Evolutionary conservation across 176 grass and related monocot species (phyloP), one percentile per base, ranked within the genome.

Genomic region (Olyra latifolia): DNA sequence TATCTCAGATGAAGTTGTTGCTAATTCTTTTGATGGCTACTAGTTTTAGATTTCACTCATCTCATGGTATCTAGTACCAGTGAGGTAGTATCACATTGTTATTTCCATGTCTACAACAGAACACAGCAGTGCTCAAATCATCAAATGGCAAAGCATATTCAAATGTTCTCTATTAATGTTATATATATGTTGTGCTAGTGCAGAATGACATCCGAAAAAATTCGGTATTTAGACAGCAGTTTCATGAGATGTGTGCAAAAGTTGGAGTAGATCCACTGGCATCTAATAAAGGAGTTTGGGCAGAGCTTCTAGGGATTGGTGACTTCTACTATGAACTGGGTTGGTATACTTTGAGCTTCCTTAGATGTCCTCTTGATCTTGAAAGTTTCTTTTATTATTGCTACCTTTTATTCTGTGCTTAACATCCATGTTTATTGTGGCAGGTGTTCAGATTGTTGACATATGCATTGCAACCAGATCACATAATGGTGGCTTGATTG

Each of bases 161-260:
- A 42, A 38, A 10, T 57, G 40, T 29, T 70, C 25, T 76, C 20
- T 42, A 20, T 46, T 85, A 71, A 81, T 70, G 28, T 9, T 80
- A 70, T 70, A 23, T 70, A 42, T 40, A 66, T 42, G 7, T 69
- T 85, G 40, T 54, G 59, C 62, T 77, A 77, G 46, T 89, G 83
- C 92, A 99, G 96, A 95, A 80, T 86, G 96, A 99, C 67, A 99
- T 99, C 66, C 92, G 88, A 76, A 99, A 99, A 81, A 99, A 95
- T 65, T 93, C 90, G 1, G 61, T 88, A 69, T 99, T 99, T 74
- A 95, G 96, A 86, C 88, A 94, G 58, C 96, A 98, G 83, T 98
- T 98, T 46, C 96, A 98, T 91, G 96, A 98, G 76, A 98, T 98
- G 96, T 95, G 96, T 81, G 92, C 92, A 56, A 98, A 98, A 91